Evolutionary conservation across 2,329 filamentous ascomycete species (phyloP).

Genomic region (Aspergillus unguis): DNA sequence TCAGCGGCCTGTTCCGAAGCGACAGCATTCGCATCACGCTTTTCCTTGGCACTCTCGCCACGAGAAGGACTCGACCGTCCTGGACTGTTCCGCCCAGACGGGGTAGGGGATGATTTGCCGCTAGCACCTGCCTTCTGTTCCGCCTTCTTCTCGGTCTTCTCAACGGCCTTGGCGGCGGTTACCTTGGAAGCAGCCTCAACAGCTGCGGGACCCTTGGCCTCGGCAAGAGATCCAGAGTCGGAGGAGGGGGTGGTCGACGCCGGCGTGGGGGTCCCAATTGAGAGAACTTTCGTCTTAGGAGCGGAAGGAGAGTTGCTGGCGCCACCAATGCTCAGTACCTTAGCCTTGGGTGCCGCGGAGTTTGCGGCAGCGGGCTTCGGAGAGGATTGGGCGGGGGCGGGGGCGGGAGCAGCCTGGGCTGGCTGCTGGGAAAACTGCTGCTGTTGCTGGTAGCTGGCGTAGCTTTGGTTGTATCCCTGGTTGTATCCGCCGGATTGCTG

Average conservation of each 20-base stretch:
- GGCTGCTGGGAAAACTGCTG: constrained; percentile 27
- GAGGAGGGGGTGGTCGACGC: constrained; percentile 41
- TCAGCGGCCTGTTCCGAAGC: constrained; percentile 76
- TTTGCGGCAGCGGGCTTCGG: constrained; percentile 48
- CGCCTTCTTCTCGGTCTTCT: constrained; percentile 75
- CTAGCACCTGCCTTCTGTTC: constrained; percentile 49
- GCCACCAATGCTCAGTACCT: constrained; percentile 60
- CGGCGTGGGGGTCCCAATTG: constrained; percentile 58
- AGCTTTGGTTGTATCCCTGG: constrained; percentile 45
- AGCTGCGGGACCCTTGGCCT: constrained; percentile 46
- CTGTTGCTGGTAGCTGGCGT: constrained; percentile 45
- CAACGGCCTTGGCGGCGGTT: constrained; percentile 82
- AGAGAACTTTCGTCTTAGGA: constrained; percentile 71
- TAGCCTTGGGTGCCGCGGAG: constrained; percentile 52
- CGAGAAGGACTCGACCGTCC: constrained; percentile 69
- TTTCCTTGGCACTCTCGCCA: constrained; percentile 55
- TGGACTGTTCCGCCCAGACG: constrained; percentile 81
- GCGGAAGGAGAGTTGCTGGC: constrained; percentile 44
- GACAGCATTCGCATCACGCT: constrained; percentile 75
- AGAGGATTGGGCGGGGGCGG: constrained; percentile 28
- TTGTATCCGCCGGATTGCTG: constrained; percentile 39
- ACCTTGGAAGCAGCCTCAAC: constrained; percentile 73
- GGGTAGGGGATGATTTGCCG: constrained; percentile 75
- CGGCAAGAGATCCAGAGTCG: constrained; percentile 50
- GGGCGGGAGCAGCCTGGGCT: constrained; percentile 48